phyloP scores from a whole-genome alignment of 257 asterid genomes.

The Nicotiana undulata region DNA sequence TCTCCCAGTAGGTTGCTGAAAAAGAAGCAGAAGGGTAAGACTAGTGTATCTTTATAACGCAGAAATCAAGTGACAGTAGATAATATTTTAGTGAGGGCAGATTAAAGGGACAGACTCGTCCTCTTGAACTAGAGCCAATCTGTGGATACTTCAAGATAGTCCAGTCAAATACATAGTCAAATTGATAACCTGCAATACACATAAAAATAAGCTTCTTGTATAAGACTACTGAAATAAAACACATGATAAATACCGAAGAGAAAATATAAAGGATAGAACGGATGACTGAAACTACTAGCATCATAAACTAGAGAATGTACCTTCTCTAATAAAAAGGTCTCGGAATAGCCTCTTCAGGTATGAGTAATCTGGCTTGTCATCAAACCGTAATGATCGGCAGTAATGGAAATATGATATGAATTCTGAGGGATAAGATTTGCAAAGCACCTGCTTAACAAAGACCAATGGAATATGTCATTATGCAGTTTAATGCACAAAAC shows the following conservation, averaged over 20 bases:
- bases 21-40: slow-evolving; percentile 8
- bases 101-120: slow-evolving; percentile 31
- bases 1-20: slow-evolving; percentile 56
- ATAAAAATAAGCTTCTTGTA: background rate
- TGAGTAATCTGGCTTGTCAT: slow-evolving; percentile 86
- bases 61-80: background rate
- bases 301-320: slow-evolving; percentile 17
- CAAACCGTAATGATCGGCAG: slow-evolving; percentile 86
- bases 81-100: background rate
- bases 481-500: background rate
- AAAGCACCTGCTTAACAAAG: slow-evolving; percentile 53
- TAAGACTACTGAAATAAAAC: background rate
- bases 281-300: background rate
- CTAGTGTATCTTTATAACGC: background rate
- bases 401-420: slow-evolving; percentile 84
- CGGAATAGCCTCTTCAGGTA: slow-evolving; percentile 83
- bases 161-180: slow-evolving; percentile 93
- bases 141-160: slow-evolving; percentile 79
- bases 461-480: background rate
- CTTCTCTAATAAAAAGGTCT: slow-evolving; percentile 81
- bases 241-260: background rate
- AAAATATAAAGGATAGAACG: background rate
- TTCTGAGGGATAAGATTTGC: slow-evolving; percentile 86
- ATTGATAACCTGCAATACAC: slow-evolving; percentile 57
- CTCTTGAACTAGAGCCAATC: slow-evolving; percentile 66